phyloP scores from a whole-genome alignment of 345 rosid genomes.

The Brassica rapa region DNA sequence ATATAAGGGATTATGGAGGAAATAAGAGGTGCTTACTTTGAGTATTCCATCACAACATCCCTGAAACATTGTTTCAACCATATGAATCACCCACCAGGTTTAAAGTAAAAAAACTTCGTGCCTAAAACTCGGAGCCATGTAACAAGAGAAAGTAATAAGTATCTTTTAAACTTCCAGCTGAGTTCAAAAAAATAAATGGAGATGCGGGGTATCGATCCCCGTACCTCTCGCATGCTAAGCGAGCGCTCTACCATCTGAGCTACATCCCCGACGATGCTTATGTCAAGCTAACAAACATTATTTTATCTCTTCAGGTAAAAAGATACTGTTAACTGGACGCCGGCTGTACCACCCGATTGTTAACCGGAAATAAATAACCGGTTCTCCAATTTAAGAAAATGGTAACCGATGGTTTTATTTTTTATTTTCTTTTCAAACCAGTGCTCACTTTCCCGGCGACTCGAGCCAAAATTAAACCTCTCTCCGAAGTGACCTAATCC shows the following conservation, averaged over 20 bases:
- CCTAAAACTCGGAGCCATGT: too few relatives aligned
- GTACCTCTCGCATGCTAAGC: constrained; percentile 93
- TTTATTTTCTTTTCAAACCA: constrained; percentile 13
- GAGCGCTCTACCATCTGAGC: constrained; percentile 95
- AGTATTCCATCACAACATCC: constrained; percentile 48
- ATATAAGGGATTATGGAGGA: too few relatives aligned
- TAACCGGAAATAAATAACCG: not conserved
- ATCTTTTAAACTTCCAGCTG: not conserved
- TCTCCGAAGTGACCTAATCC: constrained; percentile 28
- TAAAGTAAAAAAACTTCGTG: too few relatives aligned
- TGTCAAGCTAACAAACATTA: not conserved
- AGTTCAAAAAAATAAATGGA: not conserved
- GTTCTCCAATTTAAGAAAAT: not conserved
- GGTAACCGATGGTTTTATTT: not conserved
- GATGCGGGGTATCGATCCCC: constrained; percentile 71
- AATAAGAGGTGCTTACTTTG: constrained; percentile 7
- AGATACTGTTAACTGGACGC: not conserved
- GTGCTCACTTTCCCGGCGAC: constrained; percentile 27
- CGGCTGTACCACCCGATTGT: not conserved
- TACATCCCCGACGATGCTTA: not conserved
- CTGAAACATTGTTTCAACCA: constrained; percentile 25
- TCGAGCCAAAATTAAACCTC: constrained; percentile 2
- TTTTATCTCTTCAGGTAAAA: too few relatives aligned
- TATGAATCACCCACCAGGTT: too few relatives aligned
- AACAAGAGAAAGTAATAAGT: too few relatives aligned